Percentiles rank a stretch among this genome's conserved stretches.
Evolutionary conservation across 306 rosid genomes (phyloP).

Genomic region (barrel medic (Medicago truncatula)): DNA sequence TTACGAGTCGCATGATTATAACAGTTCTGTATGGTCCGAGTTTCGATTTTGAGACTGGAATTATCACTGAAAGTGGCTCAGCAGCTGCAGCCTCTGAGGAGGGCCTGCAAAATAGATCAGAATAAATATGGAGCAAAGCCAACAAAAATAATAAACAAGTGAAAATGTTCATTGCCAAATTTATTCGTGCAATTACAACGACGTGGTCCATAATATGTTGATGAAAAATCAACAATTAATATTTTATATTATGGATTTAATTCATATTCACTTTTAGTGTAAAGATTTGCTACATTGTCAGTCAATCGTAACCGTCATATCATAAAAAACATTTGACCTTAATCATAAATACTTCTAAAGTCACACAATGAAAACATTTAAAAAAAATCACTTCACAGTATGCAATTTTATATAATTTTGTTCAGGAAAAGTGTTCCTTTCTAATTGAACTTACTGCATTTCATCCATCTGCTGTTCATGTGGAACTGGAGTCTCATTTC

Average conservation of each 20-base stretch:
- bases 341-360: no score
- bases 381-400: no score
- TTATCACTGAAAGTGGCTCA: conserved; percentile 62
- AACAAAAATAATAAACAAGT: no score
- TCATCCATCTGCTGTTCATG: conserved; percentile 84
- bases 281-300: no score
- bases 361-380: no score
- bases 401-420: not conserved
- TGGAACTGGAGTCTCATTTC: conserved; percentile 67
- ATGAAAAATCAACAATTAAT: no score
- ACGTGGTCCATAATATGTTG: not conserved
- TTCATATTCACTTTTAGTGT: no score
- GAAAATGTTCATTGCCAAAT: no score
- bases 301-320: no score
- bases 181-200: no score
- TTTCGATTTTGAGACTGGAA: conserved; percentile 72
- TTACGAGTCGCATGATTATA: conserved; percentile 68
- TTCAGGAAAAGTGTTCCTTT: not conserved
- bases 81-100: conserved; percentile 60
- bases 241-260: no score
- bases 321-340: no score
- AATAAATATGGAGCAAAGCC: not conserved
- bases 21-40: conserved; percentile 77
- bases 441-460: conserved; percentile 60
- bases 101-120: conserved; percentile 55